These are phyloP conservation scores for Pythium brachiatum DNA, from an alignment of 352 stramenopile species.

Conservation along the genomic window DNA sequence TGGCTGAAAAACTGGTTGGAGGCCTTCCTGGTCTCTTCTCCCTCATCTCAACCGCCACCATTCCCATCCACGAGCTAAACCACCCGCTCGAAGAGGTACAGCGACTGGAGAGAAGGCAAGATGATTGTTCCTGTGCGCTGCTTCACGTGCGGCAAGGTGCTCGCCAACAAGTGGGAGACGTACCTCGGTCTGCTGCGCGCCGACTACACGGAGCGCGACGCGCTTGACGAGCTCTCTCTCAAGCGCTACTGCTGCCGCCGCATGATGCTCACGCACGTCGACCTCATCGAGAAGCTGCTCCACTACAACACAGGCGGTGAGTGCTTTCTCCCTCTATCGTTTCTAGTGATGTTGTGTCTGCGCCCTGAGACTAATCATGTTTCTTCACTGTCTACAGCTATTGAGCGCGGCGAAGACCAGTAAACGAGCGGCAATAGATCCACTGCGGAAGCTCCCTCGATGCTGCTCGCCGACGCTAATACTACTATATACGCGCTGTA, in stretches of 20 bases:
- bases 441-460: neutral
- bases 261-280: slow-evolving; percentile 99
- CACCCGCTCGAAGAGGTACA: neutral
- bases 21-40: neutral
- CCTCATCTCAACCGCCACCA: slow-evolving; percentile 3
- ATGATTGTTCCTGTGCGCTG: slow-evolving; percentile 99
- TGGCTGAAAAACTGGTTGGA: slow-evolving; percentile 22
- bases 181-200: slow-evolving; percentile 97
- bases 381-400: slow-evolving; percentile 41
- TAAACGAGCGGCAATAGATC: slow-evolving; percentile 1
- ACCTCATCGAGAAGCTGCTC: slow-evolving; percentile 99
- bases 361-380: neutral
- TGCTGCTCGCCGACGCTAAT: slow-evolving; percentile 3
- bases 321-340: slow-evolving; percentile 9
- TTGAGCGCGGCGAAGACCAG: slow-evolving; percentile 66
- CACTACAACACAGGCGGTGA: slow-evolving; percentile 98
- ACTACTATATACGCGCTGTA: slow-evolving; percentile 6
- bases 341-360: neutral
- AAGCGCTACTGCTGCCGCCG: slow-evolving; percentile 99
- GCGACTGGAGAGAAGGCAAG: neutral
- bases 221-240: slow-evolving; percentile 97
- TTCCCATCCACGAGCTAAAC: slow-evolving; percentile 4
- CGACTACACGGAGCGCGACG: slow-evolving; percentile 97
- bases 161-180: slow-evolving; percentile 99
- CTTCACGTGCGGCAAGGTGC: slow-evolving; percentile 99